Percentiles rank a stretch among this genome's conserved stretches.
These are phyloP conservation scores for Solanum pennellii DNA, from an alignment of 257 asterid genomes.

Conservation along the genomic window DNA sequence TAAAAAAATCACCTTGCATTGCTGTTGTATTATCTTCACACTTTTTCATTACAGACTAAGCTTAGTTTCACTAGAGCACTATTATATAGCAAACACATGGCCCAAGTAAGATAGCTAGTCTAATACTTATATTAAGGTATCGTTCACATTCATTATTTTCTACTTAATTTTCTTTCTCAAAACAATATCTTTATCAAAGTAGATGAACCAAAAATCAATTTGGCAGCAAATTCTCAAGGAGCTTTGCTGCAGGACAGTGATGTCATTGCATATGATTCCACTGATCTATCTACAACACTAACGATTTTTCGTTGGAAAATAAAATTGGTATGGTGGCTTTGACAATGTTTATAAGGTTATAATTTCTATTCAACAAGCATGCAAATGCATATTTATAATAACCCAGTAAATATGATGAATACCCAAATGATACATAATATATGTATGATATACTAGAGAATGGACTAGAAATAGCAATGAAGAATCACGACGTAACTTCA, in stretches of 20 bases:
- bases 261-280: not conserved
- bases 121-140: not conserved
- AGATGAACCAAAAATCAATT: not conserved
- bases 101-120: not conserved
- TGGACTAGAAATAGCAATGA: constrained; percentile 18
- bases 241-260: not conserved
- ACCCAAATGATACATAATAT: too few relatives aligned
- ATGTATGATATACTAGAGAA: constrained; percentile 11
- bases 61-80: not conserved
- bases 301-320: constrained; percentile 7
- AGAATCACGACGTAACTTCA: not conserved
- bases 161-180: not conserved
- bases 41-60: not conserved
- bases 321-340: constrained; percentile 36
- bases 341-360: constrained; percentile 30
- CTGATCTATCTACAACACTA: constrained; percentile 15
- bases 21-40: not conserved
- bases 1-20: not conserved
- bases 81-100: not conserved
- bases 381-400: not conserved
- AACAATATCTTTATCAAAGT: not conserved
- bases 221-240: not conserved
- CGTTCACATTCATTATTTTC: not conserved
- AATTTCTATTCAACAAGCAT: not conserved
- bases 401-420: not conserved